Evolutionary conservation across 352 stramenopile species (phyloP).

Genomic region (Phytophthora citrophthora): DNA sequence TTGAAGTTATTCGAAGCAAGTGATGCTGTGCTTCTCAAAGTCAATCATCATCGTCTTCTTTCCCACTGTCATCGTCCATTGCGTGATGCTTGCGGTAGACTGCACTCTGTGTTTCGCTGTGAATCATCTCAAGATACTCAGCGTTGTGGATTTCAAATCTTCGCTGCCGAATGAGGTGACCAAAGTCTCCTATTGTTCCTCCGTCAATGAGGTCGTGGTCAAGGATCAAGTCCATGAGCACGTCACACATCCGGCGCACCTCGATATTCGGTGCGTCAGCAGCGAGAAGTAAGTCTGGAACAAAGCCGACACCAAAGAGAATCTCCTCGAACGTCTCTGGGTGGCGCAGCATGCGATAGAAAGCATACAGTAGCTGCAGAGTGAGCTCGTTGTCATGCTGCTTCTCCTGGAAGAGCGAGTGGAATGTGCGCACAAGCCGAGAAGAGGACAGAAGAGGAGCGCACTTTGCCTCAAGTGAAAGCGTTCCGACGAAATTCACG

Average conservation of each 20-base stretch:
- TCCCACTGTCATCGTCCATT: conserved; percentile 40
- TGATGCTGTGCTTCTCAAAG: conserved; percentile 5
- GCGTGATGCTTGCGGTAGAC: conserved; percentile 22
- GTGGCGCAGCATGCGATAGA: conserved; percentile 80
- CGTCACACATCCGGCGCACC: conserved; percentile 86
- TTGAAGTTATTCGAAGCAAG: conserved; percentile 5
- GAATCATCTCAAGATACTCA: conserved; percentile 88
- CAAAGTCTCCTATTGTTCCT: conserved; percentile 70
- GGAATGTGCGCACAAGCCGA: conserved; percentile 74
- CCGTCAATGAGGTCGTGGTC: conserved; percentile 77
- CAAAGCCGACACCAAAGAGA: conserved; percentile 72
- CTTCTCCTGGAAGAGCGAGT: conserved; percentile 87
- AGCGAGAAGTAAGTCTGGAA: conserved; percentile 80
- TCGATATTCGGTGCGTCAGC: conserved; percentile 82
- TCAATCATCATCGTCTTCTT: conserved; percentile 26
- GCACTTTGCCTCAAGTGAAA: conserved; percentile 87
- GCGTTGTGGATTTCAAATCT: conserved; percentile 90
- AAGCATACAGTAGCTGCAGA: conserved; percentile 80
- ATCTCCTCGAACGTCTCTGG: conserved; percentile 84
- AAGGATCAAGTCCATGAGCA: conserved; percentile 87
- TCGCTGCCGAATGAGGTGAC: conserved; percentile 77
- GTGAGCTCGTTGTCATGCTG: conserved; percentile 88
- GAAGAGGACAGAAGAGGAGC: conserved; percentile 78
- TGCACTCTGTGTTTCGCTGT: conserved; percentile 56
- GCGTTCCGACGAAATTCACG: conserved; percentile 83